phyloP scores from a whole-genome alignment of 2,329 filamentous ascomycete genomes.

The Colletotrichum cordylinicola region DNA sequence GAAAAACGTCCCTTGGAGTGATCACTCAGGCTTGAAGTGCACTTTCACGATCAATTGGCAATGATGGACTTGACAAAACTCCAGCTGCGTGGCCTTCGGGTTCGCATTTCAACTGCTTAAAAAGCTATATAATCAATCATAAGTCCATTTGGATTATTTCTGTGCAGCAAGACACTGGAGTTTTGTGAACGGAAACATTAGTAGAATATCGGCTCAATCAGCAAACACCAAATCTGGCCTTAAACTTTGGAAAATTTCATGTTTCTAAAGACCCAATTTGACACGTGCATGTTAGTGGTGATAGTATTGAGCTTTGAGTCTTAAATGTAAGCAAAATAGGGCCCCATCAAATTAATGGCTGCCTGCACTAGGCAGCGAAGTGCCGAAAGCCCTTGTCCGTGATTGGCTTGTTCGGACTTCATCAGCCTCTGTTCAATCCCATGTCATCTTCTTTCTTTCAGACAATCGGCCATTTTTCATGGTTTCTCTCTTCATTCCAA shows the following conservation, averaged over 20 bases:
- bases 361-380: background rate
- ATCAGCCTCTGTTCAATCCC: background rate
- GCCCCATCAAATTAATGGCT: background rate
- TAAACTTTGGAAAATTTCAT: too few relatives aligned
- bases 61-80: background rate
- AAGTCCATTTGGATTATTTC: background rate
- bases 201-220: accelerated
- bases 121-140: too few relatives aligned
- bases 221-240: background rate
- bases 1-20: background rate
- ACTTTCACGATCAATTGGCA: background rate
- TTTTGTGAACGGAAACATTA: accelerated
- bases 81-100: accelerated
- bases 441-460: background rate
- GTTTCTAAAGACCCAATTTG: too few relatives aligned
- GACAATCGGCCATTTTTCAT: background rate
- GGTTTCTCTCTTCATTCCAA: background rate
- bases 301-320: too few relatives aligned
- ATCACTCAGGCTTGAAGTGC: constrained; percentile 6
- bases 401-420: background rate
- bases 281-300: too few relatives aligned
- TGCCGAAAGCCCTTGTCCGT: background rate
- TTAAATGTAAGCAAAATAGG: background rate
- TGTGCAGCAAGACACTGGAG: background rate
- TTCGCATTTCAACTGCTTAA: background rate